Evolutionary conservation across 768 basidiomycete genomes (phyloP), one percentile per base, ranked within the genome.

Genomic region (Auricularia sp.): DNA sequence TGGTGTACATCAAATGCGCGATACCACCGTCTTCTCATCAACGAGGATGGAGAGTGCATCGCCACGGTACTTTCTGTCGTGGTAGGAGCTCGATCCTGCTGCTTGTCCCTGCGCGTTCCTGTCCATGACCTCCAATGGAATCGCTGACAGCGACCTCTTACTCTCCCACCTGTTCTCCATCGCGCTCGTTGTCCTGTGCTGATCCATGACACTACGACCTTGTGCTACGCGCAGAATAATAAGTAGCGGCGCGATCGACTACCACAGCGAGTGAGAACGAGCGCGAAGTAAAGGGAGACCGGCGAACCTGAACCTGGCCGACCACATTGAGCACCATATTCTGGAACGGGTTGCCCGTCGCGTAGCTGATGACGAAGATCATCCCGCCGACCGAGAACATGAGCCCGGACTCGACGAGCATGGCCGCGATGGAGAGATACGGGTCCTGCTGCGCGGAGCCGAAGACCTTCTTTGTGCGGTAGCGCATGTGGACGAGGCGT

Each of bases 321-420:
- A 79, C 53, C 18, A 72, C 60, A 29, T 72, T 51, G n/a, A 80
- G 68, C 16, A 76, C 69, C 3, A 76, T 66, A 63, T 77, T 76
- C 21, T 70, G 69, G n/a, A 75, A 3, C 8, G 71, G 71, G 60
- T 66, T 70, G 61, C 71, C 64, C 1, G 68, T 33, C 1, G 70
- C 72, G 53, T 71, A 75, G 1, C 72, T 61, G 12, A 77, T 42
- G 36, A 79, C 66, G 65, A 76, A 78, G 18, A 76, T 44, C 7
- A 76, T 39, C 10, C 67, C 70, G 35, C 72, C 64, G 2, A 67
- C 47, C 0, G 72, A 61, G 62, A 75, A 77, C 18, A 73, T 43
- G 0, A 71, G 66, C 2, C 76, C 74, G 7, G 74, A 76, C 62
- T 80, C 77, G 64, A 79, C 64, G 29, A 77, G 61, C 71, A 78